Base-by-base conservation (phyloP, 1,139 yeast genomes). In the Scheffersomyces cryptocercus region DNA sequence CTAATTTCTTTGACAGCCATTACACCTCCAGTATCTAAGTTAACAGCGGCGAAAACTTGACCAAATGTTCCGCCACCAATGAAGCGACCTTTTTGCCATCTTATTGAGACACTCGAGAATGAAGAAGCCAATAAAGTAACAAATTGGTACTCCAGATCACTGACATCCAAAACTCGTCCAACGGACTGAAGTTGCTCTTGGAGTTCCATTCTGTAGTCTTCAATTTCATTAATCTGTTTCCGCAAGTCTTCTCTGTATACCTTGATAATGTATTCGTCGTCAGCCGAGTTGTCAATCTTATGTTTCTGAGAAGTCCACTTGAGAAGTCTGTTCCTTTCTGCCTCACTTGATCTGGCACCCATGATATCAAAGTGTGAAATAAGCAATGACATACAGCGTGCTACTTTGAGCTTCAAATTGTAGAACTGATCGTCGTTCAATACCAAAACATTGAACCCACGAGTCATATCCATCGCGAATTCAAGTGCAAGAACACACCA, bases 61-160 rank as follows among this genome's bases (percentile, higher is more conserved):
- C 99, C 99, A 73, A 93, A 95, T 0, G 97, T 83, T 38, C 99
- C 99, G 36, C 96, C 95, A 4, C 99, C 99, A 56, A 93, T 82
- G 56, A 83, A 90, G 46, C 86, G 81, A 39, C 97, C 96, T 67
- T 93, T 95, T 63, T 93, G 97, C 99, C 99, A 93, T 63, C 97
- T 83, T 49, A 93, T 90, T 1, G 97, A 86, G 28, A 91, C 87
- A 58, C 91, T 86, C 0, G 96, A 87, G 55, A 91, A 86, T 0
- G 96, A 87, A 0, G 97, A 88, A 0, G 97, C 96, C 48, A 95
- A 75, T 44, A 89, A 82, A 1, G 95, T 82, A 33, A 93, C 81
- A 58, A 86, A 88, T 61, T 91, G 96, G 56, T 90, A 88, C 56
- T 90, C 97, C 51, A 86, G 83, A 59, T 88, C 93, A 2, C 86